phyloP scores from a whole-genome alignment of 148 eudicot species.

The Limonium bicolor region DNA sequence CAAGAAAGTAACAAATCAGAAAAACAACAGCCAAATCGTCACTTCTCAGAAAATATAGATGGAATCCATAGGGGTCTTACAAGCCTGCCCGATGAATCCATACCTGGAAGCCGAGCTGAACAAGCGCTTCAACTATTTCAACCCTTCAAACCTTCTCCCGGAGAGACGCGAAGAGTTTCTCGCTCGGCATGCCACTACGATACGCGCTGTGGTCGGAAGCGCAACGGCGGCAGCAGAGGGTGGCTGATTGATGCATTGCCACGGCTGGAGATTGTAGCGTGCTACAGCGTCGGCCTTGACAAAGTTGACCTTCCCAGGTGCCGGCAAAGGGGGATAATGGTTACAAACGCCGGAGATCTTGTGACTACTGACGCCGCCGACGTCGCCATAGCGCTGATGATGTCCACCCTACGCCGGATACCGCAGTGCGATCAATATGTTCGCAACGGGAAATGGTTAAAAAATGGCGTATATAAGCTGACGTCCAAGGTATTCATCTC shows the following conservation, averaged over 20 bases:
- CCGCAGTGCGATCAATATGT: slow-evolving; percentile 5
- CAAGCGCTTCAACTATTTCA: slow-evolving; percentile 1
- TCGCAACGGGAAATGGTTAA: slow-evolving; percentile 4
- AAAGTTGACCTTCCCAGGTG: too few relatives aligned
- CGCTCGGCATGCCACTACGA: too few relatives aligned
- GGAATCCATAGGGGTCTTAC: too few relatives aligned
- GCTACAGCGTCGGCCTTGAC: slow-evolving; percentile 4
- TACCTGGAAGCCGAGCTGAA: too few relatives aligned
- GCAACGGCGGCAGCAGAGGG: not conserved
- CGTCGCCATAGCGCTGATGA: slow-evolving; percentile 4
- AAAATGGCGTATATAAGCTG: slow-evolving; percentile 6
- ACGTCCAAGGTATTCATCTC: slow-evolving; percentile 9
- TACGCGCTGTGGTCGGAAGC: slow-evolving; percentile 6
- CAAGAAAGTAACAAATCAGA: too few relatives aligned
- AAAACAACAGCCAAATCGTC: too few relatives aligned
- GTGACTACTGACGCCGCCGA: too few relatives aligned
- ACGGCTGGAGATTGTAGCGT: slow-evolving; percentile 2
- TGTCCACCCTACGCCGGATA: slow-evolving; percentile 3
- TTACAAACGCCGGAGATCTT: slow-evolving; percentile 6
- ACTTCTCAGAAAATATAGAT: too few relatives aligned
- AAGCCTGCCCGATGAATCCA: too few relatives aligned
- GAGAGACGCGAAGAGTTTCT: too few relatives aligned
- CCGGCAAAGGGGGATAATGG: slow-evolving; percentile 7
- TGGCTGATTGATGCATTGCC: slow-evolving; percentile 4
- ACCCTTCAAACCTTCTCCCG: not conserved